Conservation (phyloP, 176 grass and related monocot genomes). For the Calamus simplicifolius region DNA sequence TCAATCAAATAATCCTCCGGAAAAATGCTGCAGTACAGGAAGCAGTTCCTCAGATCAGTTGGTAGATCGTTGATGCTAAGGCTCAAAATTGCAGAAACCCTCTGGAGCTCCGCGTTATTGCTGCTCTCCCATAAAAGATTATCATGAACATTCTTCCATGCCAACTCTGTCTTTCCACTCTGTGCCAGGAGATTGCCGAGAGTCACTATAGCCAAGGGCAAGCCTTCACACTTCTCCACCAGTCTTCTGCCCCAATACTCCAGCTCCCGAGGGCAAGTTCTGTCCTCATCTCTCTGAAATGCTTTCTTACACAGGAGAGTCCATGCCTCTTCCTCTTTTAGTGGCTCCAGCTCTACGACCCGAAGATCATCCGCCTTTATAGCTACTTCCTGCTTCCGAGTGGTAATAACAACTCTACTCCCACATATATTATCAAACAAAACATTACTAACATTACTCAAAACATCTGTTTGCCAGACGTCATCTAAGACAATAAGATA, state of each 20-base stretch:
- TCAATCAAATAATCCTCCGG: constrained; percentile 30
- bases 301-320: constrained; percentile 11
- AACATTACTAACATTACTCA: constrained; percentile 30
- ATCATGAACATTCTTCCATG: constrained; percentile 41
- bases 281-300: background rate
- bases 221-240: constrained; percentile 42
- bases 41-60: constrained; percentile 33
- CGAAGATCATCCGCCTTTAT: constrained; percentile 15
- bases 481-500: constrained; percentile 67
- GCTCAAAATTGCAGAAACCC: constrained; percentile 35
- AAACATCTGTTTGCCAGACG: constrained; percentile 50
- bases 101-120: constrained; percentile 13
- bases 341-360: constrained; percentile 16
- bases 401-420: constrained; percentile 51
- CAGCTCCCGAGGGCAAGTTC: constrained; percentile 26
- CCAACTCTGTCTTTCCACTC: background rate
- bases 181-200: constrained; percentile 43
- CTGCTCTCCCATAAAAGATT: constrained; percentile 35
- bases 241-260: constrained; percentile 24
- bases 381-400: constrained; percentile 34
- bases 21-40: constrained; percentile 47
- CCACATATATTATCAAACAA: constrained; percentile 18
- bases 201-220: constrained; percentile 33
- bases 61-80: constrained; percentile 37
- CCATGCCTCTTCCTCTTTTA: constrained; percentile 22